Conservation (phyloP, 2,329 filamentous ascomycete genomes). For the Ceratocystis colombiana region DNA sequence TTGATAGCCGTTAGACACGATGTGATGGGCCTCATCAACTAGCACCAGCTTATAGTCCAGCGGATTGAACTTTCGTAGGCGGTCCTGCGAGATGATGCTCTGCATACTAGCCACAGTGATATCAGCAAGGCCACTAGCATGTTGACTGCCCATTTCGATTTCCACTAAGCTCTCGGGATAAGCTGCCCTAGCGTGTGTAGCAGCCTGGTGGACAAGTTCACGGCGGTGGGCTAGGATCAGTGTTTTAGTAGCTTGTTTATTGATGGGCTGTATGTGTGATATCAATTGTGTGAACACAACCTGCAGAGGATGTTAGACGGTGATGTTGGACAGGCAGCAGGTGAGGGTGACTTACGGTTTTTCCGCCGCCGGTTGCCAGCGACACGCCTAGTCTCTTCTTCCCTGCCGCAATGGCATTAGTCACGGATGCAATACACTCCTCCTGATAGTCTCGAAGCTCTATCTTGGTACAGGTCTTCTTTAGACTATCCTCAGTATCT, state of each 20-base stretch:
- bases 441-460: constrained; percentile 75
- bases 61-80: constrained; percentile 76
- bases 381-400: constrained; percentile 76
- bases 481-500: background rate
- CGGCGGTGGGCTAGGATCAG: constrained; percentile 85
- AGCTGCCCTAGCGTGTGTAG: constrained; percentile 65
- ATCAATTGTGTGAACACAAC: constrained; percentile 96
- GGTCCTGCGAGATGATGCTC: constrained; percentile 66
- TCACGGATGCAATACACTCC: constrained; percentile 77
- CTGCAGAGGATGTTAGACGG: constrained; percentile 35
- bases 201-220: constrained; percentile 90
- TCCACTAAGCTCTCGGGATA: constrained; percentile 77
- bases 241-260: constrained; percentile 57
- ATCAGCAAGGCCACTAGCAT: constrained; percentile 71
- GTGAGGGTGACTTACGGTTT: constrained; percentile 51
- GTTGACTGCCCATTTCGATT: constrained; percentile 76
- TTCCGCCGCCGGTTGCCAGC: constrained; percentile 77
- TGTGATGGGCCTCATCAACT: constrained; percentile 95
- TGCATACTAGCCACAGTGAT: constrained; percentile 88
- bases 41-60: constrained; percentile 74
- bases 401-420: constrained; percentile 57
- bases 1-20: constrained; percentile 74
- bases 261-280: constrained; percentile 54
- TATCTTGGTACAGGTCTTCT: constrained; percentile 32
- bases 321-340: background rate